Percentiles rank a stretch among this genome's conserved stretches.
Conservation (phyloP, 1,139 yeast species). For the Yamadazyma songkhlaensis region DNA sequence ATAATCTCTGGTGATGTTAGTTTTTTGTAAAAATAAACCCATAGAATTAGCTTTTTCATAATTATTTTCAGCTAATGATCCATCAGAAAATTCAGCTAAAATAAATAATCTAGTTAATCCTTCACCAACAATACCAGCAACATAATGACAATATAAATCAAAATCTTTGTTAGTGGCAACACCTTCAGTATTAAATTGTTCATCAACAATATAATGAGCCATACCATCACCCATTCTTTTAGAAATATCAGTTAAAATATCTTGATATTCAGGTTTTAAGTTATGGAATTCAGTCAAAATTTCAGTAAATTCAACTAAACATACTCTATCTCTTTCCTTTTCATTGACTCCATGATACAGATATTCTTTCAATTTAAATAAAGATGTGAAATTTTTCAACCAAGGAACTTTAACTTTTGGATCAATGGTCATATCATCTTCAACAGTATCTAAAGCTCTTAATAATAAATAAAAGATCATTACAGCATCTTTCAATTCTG, state of each 20-base stretch:
- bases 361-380: slow-evolving; percentile 69
- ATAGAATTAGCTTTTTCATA: slow-evolving; percentile 71
- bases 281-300: slow-evolving; percentile 70
- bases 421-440: slow-evolving; percentile 90
- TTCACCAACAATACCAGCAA: slow-evolving; percentile 97
- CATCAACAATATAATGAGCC: slow-evolving; percentile 90
- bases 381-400: slow-evolving; percentile 63
- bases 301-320: slow-evolving; percentile 69
- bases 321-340: slow-evolving; percentile 77
- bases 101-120: slow-evolving; percentile 84
- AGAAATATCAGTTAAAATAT: slow-evolving; percentile 74
- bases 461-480: slow-evolving; percentile 82
- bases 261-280: slow-evolving; percentile 74
- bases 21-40: slow-evolving; percentile 94
- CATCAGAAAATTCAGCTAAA: slow-evolving; percentile 61
- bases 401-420: slow-evolving; percentile 71
- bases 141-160: slow-evolving; percentile 91
- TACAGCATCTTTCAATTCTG: slow-evolving; percentile 79
- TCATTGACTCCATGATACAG: slow-evolving; percentile 73
- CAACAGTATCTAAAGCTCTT: slow-evolving; percentile 93
- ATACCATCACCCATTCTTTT: slow-evolving; percentile 92
- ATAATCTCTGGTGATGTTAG: slow-evolving; percentile 93
- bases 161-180: slow-evolving; percentile 76
- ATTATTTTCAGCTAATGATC: slow-evolving; percentile 46
- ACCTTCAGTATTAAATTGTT: slow-evolving; percentile 75